A percentile compares a stretch with the other conserved stretches of the same genome.
Conservation (phyloP, 495 filamentous ascomycete species). For the Penicillium chermesinum region DNA sequence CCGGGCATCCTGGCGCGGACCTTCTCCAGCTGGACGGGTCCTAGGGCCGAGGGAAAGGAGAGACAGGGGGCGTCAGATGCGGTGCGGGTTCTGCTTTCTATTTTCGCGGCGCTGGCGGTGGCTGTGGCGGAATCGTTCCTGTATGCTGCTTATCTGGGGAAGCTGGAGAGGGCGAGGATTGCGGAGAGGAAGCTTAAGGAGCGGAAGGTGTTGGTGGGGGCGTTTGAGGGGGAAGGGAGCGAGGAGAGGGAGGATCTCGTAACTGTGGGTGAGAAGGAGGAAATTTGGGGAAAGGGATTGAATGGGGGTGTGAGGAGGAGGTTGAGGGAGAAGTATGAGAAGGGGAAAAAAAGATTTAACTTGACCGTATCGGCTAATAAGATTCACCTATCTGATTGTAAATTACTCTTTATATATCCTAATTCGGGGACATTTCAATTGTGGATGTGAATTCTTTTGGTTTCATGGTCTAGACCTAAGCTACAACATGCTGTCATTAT, state of each 20-base stretch:
- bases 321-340: slow-evolving; percentile 42
- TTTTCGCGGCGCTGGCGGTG: slow-evolving; percentile 51
- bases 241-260: not conserved
- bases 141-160: slow-evolving; percentile 79
- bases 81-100: slow-evolving; percentile 34
- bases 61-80: slow-evolving; percentile 27
- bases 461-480: slow-evolving; percentile 21
- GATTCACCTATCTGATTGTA: not conserved
- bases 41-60: slow-evolving; percentile 26
- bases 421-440: no score
- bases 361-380: not conserved
- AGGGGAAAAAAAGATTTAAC: no score
- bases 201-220: slow-evolving; percentile 64
- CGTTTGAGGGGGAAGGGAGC: slow-evolving; percentile 20
- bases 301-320: slow-evolving; percentile 45
- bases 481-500: slow-evolving; percentile 26
- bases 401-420: slow-evolving; percentile 4
- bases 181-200: slow-evolving; percentile 62
- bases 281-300: slow-evolving; percentile 43
- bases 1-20: slow-evolving; percentile 23
- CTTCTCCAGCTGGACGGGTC: slow-evolving; percentile 61
- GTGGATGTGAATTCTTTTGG: slow-evolving; percentile 8
- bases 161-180: slow-evolving; percentile 65
- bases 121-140: slow-evolving; percentile 83
- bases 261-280: slow-evolving; percentile 26